A percentile compares a stretch with the other conserved stretches of the same genome.
Evolutionary conservation across 2,329 filamentous ascomycete genomes (phyloP).

Genomic region (Fusarium abutilonis): DNA sequence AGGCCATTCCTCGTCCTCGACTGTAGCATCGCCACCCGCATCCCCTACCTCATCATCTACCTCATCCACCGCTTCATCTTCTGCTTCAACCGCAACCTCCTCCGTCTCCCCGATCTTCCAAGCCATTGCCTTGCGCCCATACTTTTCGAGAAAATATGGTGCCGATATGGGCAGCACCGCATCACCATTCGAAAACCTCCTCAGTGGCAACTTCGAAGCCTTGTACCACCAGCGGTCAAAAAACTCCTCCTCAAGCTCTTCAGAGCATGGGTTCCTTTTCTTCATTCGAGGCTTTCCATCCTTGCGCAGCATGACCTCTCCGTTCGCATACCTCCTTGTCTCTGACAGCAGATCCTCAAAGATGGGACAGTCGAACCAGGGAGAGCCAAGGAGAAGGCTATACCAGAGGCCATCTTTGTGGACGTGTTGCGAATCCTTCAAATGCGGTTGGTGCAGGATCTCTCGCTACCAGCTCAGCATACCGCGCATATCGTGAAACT

Average conservation of each 20-base stretch:
- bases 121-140: slow-evolving; percentile 11
- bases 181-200: slow-evolving; percentile 30
- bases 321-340: background rate
- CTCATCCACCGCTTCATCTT: background rate
- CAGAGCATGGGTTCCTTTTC: background rate
- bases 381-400: slow-evolving; percentile 34
- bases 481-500: slow-evolving; percentile 1
- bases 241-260: slow-evolving; percentile 40
- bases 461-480: slow-evolving; percentile 47
- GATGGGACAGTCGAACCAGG: slow-evolving; percentile 45
- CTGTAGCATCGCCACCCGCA: background rate
- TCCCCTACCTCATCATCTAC: background rate
- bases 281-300: background rate
- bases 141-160: background rate
- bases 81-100: no score
- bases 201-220: slow-evolving; percentile 35
- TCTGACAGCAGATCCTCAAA: slow-evolving; percentile 30
- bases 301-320: slow-evolving; percentile 13
- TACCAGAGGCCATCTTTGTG: slow-evolving; percentile 43
- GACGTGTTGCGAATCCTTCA: slow-evolving; percentile 30
- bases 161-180: slow-evolving; percentile 29
- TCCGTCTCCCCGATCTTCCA: slow-evolving; percentile 5
- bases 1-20: background rate
- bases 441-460: slow-evolving; percentile 29
- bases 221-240: slow-evolving; percentile 39